Evolutionary conservation across 2,329 filamentous ascomycete species (phyloP).

Genomic region (Paraconiothyrium sp.): DNA sequence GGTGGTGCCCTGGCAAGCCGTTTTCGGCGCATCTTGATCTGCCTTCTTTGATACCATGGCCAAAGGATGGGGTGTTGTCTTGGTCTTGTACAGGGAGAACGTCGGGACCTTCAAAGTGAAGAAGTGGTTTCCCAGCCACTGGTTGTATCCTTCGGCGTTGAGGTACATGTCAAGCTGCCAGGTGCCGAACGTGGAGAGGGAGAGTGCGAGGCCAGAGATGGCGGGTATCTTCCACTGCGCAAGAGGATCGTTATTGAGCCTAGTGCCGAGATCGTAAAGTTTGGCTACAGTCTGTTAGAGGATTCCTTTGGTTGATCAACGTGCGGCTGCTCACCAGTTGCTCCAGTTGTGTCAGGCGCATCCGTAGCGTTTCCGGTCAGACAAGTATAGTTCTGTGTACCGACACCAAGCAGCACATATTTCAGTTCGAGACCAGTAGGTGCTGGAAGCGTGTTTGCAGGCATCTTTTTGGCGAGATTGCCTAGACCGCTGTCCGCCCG

Average conservation of each 20-base stretch:
- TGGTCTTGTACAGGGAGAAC: constrained; percentile 63
- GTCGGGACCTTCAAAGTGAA: constrained; percentile 67
- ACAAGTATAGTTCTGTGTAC: constrained; percentile 65
- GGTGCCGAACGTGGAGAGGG: constrained; percentile 30
- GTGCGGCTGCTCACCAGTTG: constrained; percentile 35
- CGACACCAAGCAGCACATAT: constrained; percentile 59
- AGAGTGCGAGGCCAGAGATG: constrained; percentile 46
- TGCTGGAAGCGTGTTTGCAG: constrained; percentile 40
- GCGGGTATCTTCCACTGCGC: constrained; percentile 45
- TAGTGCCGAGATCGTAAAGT: constrained; percentile 48
- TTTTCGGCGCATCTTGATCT: constrained; percentile 61
- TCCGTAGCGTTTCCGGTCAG: constrained; percentile 31
- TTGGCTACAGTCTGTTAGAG: constrained; percentile 37
- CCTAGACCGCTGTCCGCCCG: constrained; percentile 29
- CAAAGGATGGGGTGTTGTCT: constrained; percentile 54
- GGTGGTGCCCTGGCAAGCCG: constrained; percentile 49
- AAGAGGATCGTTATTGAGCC: constrained; percentile 38
- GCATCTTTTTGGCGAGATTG: constrained; percentile 38
- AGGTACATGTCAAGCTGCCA: constrained; percentile 38
- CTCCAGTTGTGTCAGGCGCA: constrained; percentile 44
- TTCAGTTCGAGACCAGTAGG: constrained; percentile 50
- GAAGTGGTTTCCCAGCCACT: constrained; percentile 71
- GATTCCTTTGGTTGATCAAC: not conserved
- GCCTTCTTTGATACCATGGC: constrained; percentile 58
- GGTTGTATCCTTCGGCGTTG: constrained; percentile 38